These are phyloP conservation scores for Monosporascus sp. DNA, from an alignment of 2,329 filamentous ascomycete species.

Conservation along the genomic window DNA sequence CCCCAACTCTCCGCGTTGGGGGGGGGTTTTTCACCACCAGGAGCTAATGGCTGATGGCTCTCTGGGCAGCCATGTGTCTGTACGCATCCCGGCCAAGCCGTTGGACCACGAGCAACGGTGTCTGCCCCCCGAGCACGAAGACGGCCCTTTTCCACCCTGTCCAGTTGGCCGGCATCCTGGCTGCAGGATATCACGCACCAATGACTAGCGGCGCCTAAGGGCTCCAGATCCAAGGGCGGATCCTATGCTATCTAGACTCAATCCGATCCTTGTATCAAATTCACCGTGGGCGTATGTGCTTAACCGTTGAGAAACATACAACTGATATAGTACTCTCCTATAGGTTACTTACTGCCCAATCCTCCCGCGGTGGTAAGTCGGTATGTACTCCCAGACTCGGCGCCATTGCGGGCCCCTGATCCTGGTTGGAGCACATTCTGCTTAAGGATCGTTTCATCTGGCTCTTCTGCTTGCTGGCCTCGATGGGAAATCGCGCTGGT, in stretches of 20 bases:
- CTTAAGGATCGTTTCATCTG: background rate
- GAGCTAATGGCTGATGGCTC: background rate
- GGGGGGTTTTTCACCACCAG: conserved; percentile 3
- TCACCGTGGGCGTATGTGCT: conserved; percentile 6
- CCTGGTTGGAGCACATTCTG: background rate
- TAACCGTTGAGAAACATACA: conserved; percentile 10
- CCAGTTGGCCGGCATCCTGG: conserved; percentile 17
- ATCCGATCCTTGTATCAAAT: conserved; percentile 17
- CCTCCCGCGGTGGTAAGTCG: background rate
- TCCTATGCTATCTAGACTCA: conserved; percentile 19
- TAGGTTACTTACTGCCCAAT: background rate
- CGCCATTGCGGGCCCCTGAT: background rate
- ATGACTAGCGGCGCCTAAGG: conserved; percentile 14
- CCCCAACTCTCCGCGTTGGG: conserved; percentile 16
- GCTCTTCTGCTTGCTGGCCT: background rate
- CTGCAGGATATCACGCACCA: conserved; percentile 17
- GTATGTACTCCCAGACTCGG: background rate
- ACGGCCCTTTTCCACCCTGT: conserved; percentile 26
- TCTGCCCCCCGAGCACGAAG: conserved; percentile 15
- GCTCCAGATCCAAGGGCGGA: conserved; percentile 13
- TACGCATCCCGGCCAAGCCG: conserved; percentile 21
- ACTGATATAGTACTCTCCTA: background rate
- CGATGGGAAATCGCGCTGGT: background rate
- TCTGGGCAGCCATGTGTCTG: conserved; percentile 11
- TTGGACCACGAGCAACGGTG: conserved; percentile 12